Evolutionary conservation across 1,284 basidiomycete species (phyloP).

Genomic region (Sporisorium scitamineum): DNA sequence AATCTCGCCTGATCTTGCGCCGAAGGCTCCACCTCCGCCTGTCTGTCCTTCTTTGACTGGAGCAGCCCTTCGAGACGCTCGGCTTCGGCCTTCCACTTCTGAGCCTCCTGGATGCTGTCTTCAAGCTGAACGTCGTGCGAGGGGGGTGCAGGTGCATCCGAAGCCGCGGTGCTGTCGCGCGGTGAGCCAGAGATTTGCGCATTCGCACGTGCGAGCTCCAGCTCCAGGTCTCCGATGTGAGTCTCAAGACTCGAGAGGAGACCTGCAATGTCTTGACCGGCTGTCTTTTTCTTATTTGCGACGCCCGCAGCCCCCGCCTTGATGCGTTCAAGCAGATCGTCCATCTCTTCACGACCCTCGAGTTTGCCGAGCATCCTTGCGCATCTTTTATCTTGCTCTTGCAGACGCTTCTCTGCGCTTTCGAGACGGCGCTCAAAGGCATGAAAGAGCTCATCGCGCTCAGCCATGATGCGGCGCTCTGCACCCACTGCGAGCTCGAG

Average conservation of each 20-base stretch:
- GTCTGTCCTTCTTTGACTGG: slow-evolving; percentile 1
- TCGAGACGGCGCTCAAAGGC: slow-evolving; percentile 59
- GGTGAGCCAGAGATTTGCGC: slow-evolving; percentile 14
- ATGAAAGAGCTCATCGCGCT: slow-evolving; percentile 58
- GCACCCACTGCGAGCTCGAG: slow-evolving; percentile 56
- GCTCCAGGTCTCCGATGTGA: slow-evolving; percentile 58
- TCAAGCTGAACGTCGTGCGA: slow-evolving; percentile 13
- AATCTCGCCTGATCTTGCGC: neutral
- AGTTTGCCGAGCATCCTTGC: slow-evolving; percentile 65
- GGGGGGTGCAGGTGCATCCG: neutral
- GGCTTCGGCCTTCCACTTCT: slow-evolving; percentile 27
- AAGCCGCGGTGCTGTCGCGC: slow-evolving; percentile 13
- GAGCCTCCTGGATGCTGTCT: slow-evolving; percentile 15
- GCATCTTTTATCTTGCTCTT: slow-evolving; percentile 64
- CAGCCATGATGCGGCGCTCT: slow-evolving; percentile 57
- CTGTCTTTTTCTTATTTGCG: slow-evolving; percentile 52
- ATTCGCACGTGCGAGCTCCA: slow-evolving; percentile 50
- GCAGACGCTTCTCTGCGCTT: slow-evolving; percentile 58
- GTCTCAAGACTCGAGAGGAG: slow-evolving; percentile 59
- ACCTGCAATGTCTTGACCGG: slow-evolving; percentile 59
- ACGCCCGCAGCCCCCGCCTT: slow-evolving; percentile 52
- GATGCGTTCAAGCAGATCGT: slow-evolving; percentile 66
- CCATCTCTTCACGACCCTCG: slow-evolving; percentile 68
- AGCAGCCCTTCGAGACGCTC: slow-evolving; percentile 22
- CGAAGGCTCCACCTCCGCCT: slow-evolving; percentile 4